Percentiles rank a stretch among this genome's conserved stretches.
These are phyloP conservation scores for Tricladium varicosporioides DNA, from an alignment of 2,329 filamentous ascomycete genomes.

Conservation along the genomic window DNA sequence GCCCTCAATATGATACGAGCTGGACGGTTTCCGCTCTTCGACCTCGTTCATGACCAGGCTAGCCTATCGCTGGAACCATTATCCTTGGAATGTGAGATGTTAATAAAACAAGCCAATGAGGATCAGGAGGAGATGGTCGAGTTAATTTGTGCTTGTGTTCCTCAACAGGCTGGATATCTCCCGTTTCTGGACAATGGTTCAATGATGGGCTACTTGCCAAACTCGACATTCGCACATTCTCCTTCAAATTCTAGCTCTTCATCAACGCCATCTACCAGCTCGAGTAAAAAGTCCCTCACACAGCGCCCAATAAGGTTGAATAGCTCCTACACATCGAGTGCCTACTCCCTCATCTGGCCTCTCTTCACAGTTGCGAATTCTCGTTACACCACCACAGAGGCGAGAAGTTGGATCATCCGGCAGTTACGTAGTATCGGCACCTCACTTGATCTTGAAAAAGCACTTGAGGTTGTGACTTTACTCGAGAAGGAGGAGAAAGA, in stretches of 20 bases:
- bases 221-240: neutral
- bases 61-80: neutral
- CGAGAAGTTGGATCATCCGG: slow-evolving; percentile 2
- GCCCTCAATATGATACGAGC: slow-evolving; percentile 13
- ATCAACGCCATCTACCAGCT: neutral
- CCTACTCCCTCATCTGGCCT: slow-evolving; percentile 11
- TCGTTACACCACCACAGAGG: neutral
- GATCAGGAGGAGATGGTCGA: neutral
- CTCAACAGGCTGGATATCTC: slow-evolving; percentile 8
- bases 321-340: neutral
- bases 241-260: neutral
- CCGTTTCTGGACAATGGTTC: neutral
- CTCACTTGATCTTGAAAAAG: neutral
- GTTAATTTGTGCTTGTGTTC: slow-evolving; percentile 9
- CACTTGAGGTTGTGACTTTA: neutral
- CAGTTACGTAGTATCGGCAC: neutral
- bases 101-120: neutral
- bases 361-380: slow-evolving; percentile 7
- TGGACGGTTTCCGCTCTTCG: slow-evolving; percentile 11
- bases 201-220: neutral
- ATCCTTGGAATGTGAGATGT: neutral
- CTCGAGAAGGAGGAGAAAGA: neutral
- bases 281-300: neutral
- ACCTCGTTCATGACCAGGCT: slow-evolving; percentile 2
- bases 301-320: neutral